Base-by-base conservation (phyloP, 1,139 yeast genomes). In the Wickerhamomyces sp. region DNA sequence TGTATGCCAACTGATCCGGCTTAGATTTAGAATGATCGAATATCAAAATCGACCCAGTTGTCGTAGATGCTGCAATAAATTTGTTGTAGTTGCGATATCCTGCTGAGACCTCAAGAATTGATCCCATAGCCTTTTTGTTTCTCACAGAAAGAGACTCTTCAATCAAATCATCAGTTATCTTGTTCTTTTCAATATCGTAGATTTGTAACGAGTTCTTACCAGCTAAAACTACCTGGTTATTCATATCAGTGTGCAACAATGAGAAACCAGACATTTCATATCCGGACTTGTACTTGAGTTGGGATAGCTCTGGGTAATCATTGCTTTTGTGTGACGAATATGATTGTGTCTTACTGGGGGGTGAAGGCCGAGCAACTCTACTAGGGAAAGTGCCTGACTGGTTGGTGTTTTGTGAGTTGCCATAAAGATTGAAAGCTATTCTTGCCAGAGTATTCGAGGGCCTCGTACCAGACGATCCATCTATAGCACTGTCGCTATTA, bases 181-280 rank as follows among this genome's bases (percentile, higher is more conserved):
- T 40, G 52, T 60, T 59, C 59, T 76, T 59, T 5, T 45, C 51
- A 14, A 78, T 56, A 30, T 69, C 68, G 34, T 78, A 55, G 7
- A 78, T 49, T 47, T 74, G 77, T 36, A 80, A 60, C 45, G 72
- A 67, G 49, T 78, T 78, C 46, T 78, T 73, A 1, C 86, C 84
- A 2, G 84, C 84, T 9, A 78, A 60, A 0, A 76, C 76, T 16
- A 76, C 72, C 43, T 72, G 67, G 45, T 72, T 68, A 18, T 58
- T 61, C 13, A 67, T 60, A 36, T 59, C 68, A 43, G 60, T 61
- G 35, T 52, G 47, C 22, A 54, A 18, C 19, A 42, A 41, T n/a
- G 47, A 37, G 28, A 54, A 42, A 8, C 54, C 47, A 2, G 45
- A 44, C 22, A 54, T 32, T 30, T 54, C 58, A 15, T 45, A 49